These are phyloP conservation scores for Pyrus communis DNA, from an alignment of 306 rosid genomes.

Conservation along the genomic window DNA sequence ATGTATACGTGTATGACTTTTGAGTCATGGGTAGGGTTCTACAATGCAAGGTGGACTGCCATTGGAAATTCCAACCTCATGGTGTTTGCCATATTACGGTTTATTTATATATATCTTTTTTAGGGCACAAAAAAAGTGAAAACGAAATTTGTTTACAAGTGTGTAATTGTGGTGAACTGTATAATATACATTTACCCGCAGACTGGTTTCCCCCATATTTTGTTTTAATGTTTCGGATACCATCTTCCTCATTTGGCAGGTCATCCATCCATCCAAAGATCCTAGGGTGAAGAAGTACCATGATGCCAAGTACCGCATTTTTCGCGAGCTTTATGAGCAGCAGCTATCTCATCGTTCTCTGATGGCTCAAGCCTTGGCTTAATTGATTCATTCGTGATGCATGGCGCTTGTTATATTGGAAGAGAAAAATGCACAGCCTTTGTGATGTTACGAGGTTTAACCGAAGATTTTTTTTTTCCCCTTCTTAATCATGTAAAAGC, in stretches of 20 bases:
- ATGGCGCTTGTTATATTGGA: no score
- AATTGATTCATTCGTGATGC: no score
- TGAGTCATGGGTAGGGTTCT: background rate
- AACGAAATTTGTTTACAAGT: no score
- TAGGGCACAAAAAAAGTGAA: background rate
- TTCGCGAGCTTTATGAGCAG: constrained; percentile 68
- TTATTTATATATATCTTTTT: background rate
- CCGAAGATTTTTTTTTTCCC: no score
- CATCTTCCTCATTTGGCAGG: constrained; percentile 38
- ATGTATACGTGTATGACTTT: no score
- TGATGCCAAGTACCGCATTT: constrained; percentile 71
- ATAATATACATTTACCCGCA: background rate
- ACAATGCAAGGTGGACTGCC: background rate
- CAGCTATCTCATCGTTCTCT: constrained; percentile 50
- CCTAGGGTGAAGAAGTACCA: constrained; percentile 84
- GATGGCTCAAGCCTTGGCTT: no score
- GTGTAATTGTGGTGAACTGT: background rate
- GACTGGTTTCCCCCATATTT: background rate
- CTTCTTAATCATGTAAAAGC: no score
- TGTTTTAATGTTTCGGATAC: background rate
- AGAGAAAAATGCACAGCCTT: no score
- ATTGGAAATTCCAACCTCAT: background rate
- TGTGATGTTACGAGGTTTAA: no score
- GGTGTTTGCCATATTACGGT: background rate
- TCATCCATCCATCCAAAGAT: constrained; percentile 71